Percentiles rank a stretch among this genome's conserved stretches.
Evolutionary conservation across 2,329 filamentous ascomycete genomes (phyloP).

Genomic region (Diaporthe vaccinii): DNA sequence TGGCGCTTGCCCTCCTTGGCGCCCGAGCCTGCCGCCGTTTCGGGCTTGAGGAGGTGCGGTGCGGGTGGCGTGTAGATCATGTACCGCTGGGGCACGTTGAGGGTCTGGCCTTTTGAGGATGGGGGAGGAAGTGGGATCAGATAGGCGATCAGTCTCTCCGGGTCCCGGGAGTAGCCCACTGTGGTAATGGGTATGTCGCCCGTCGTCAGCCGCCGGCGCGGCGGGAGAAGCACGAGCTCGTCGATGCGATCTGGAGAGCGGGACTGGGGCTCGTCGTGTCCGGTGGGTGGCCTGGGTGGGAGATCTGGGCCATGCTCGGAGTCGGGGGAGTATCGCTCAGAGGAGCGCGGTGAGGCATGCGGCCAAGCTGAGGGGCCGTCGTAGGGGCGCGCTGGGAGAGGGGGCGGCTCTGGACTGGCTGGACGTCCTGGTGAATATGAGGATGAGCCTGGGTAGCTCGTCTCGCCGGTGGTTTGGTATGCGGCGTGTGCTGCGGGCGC

Average conservation of each 20-base stretch:
- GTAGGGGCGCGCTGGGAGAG: not conserved
- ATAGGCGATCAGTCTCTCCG: constrained; percentile 18
- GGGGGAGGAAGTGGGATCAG: constrained; percentile 24
- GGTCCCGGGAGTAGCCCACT: constrained; percentile 10
- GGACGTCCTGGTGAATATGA: not conserved
- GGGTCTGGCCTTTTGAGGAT: not conserved
- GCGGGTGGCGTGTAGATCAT: constrained; percentile 36
- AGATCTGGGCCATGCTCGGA: constrained; percentile 3
- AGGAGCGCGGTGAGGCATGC: not conserved
- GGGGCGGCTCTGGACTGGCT: constrained; percentile 4
- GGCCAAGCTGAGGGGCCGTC: not conserved
- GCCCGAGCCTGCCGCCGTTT: not conserved
- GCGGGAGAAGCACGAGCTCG: constrained; percentile 17
- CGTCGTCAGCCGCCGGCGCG: constrained; percentile 33
- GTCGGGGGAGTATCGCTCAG: not conserved
- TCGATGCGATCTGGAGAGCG: constrained; percentile 10
- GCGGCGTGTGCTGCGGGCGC: not conserved
- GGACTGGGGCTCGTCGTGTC: not conserved
- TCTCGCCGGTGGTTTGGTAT: constrained; percentile 1
- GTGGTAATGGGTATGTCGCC: constrained; percentile 24
- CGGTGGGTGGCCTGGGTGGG: not conserved
- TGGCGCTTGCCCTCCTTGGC: constrained; percentile 31
- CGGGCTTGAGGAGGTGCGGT: constrained; percentile 30
- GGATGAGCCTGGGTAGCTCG: not conserved
- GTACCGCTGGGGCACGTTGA: constrained; percentile 28